A percentile compares a stretch with the other conserved stretches of the same genome.
phyloP scores from a whole-genome alignment of 108 stramenopile species.

The Chaetoceros muelleri region DNA sequence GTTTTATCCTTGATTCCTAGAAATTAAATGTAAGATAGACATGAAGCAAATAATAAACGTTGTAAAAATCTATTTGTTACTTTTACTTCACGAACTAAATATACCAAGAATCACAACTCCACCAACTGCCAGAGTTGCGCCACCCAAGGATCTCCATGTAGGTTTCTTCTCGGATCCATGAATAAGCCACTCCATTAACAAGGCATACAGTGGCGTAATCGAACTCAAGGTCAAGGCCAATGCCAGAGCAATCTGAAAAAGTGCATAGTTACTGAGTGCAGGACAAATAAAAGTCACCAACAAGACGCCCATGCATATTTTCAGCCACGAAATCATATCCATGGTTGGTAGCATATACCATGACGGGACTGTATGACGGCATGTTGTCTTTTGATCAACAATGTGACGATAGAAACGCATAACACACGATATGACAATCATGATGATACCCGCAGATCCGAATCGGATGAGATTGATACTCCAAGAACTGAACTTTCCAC shows the following conservation, averaged over 20 bases:
- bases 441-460: conserved; percentile 67
- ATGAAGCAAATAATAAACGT: neutral
- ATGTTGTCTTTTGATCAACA: neutral
- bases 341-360: conserved; percentile 53
- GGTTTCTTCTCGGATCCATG: conserved; percentile 29
- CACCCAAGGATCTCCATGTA: conserved; percentile 22
- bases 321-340: conserved; percentile 30
- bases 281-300: conserved; percentile 74
- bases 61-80: no score
- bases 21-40: conserved; percentile 1
- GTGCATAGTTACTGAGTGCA: conserved; percentile 67
- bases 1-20: conserved; percentile 63
- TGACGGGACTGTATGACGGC: neutral
- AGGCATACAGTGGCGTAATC: conserved; percentile 67
- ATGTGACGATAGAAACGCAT: conserved; percentile 25
- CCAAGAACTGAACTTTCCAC: conserved; percentile 60
- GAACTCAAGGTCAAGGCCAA: conserved; percentile 61
- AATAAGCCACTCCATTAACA: conserved; percentile 40
- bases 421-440: conserved; percentile 27
- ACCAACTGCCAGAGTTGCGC: conserved; percentile 42
- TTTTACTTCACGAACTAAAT: no score
- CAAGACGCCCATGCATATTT: conserved; percentile 49
- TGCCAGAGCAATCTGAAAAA: conserved; percentile 74
- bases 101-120: conserved; percentile 53
- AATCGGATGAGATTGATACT: conserved; percentile 81